Evolutionary conservation across 768 basidiomycete genomes (phyloP).

Genomic region (Hypsizygus marmoreus): DNA sequence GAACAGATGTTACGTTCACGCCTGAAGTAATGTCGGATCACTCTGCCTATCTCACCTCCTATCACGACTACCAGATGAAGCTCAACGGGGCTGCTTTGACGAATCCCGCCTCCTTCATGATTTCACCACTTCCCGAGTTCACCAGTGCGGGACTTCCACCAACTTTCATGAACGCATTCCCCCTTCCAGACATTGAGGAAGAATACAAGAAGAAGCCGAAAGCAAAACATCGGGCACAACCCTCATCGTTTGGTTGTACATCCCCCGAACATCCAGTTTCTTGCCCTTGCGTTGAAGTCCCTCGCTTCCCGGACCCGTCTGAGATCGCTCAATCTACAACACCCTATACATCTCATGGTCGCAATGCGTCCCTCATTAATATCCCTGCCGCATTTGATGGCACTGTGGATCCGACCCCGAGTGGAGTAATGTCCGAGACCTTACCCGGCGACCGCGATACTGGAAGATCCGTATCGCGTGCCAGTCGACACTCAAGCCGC

Average conservation of each 20-base stretch:
- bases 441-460: conserved; percentile 22
- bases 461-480: conserved; percentile 33
- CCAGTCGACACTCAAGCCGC: conserved; percentile 23
- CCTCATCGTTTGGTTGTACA: conserved; percentile 19
- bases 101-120: conserved; percentile 35
- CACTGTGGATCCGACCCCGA: background rate
- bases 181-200: conserved; percentile 39
- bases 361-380: conserved; percentile 5
- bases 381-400: background rate
- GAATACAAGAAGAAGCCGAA: conserved; percentile 16
- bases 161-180: conserved; percentile 25
- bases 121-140: conserved; percentile 47
- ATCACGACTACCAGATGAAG: conserved; percentile 33
- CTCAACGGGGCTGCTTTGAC: conserved; percentile 35
- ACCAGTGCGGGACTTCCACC: conserved; percentile 33
- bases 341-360: conserved; percentile 10
- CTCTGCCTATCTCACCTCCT: conserved; percentile 18
- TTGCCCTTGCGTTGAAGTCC: conserved; percentile 15
- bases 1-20: conserved; percentile 1
- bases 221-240: conserved; percentile 3
- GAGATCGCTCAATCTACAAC: background rate
- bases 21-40: conserved; percentile 10
- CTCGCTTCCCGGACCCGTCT: conserved; percentile 5
- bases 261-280: conserved; percentile 21
- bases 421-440: conserved; percentile 6